phyloP scores from a whole-genome alignment of 78 protist genomes.

The Parvularia atlantis region DNA sequence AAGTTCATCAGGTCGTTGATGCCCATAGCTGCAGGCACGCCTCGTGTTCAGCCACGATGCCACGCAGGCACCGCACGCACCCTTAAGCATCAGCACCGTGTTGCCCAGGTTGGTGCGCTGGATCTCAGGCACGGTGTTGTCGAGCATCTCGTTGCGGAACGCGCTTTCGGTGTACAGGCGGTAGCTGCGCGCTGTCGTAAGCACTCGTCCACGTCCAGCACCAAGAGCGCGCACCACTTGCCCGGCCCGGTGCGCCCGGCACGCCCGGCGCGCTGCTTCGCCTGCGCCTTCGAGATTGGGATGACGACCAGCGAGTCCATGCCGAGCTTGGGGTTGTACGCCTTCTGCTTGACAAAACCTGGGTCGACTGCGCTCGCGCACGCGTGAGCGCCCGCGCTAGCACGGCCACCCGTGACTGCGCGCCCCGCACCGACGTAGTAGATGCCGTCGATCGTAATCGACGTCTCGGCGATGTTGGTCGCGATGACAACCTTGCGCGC shows the following conservation, averaged over 20 bases:
- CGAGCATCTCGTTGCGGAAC: constrained; percentile 89
- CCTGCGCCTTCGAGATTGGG: constrained; percentile 90
- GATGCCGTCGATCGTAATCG: constrained; percentile 71
- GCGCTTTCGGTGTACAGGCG: constrained; percentile 97
- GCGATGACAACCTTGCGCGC: constrained; percentile 76
- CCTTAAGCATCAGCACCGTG: constrained; percentile 78
- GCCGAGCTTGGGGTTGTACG: constrained; percentile 85
- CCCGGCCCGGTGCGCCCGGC: constrained; percentile 97
- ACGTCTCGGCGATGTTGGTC: constrained; percentile 83
- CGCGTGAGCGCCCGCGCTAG: constrained; percentile 52
- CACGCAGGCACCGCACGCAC: too few species aligned
- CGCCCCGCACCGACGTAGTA: constrained; percentile 22
- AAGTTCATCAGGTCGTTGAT: constrained; percentile 87
- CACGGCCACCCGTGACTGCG: neutral
- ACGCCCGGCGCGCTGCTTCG: constrained; percentile 90
- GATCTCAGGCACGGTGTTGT: constrained; percentile 91
- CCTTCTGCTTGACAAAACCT: constrained; percentile 90
- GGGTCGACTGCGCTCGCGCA: constrained; percentile 90
- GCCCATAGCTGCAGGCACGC: constrained; percentile 50
- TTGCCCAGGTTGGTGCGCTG: constrained; percentile 96
- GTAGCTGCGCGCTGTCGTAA: constrained; percentile 32
- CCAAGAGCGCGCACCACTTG: constrained; percentile 77
- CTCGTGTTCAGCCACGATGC: constrained; percentile 18
- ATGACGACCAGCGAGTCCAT: constrained; percentile 95
- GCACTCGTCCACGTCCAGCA: neutral